These are phyloP conservation scores for Ophiocytium majus DNA, from an alignment of 352 stramenopile genomes.

Conservation along the genomic window DNA sequence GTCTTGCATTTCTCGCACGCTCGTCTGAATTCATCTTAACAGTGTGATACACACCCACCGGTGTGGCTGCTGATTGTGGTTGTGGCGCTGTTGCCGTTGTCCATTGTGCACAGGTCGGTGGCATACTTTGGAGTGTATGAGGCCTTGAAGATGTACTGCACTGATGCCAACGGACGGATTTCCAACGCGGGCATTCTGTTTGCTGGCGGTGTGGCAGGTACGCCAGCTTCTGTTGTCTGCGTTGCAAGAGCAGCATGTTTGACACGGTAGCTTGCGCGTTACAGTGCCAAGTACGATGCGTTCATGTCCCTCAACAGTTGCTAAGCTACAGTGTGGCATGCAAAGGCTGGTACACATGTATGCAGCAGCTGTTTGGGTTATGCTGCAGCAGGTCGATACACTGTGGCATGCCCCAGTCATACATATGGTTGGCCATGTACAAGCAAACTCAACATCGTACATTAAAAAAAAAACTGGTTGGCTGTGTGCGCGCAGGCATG, in stretches of 20 bases:
- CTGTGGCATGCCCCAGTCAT: background rate
- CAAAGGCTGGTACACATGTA: background rate
- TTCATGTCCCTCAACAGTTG: background rate
- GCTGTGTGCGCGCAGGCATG: conserved; percentile 58
- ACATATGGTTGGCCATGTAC: too few relatives aligned
- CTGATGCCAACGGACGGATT: conserved; percentile 74
- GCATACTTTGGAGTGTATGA: conserved; percentile 93
- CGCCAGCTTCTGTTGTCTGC: conserved; percentile 48
- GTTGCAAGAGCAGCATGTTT: background rate
- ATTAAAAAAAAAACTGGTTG: too few relatives aligned
- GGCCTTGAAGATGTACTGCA: conserved; percentile 79
- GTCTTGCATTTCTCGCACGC: too few relatives aligned
- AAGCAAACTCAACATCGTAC: too few relatives aligned
- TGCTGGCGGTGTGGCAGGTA: conserved; percentile 85
- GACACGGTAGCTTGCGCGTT: background rate
- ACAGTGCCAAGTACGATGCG: background rate
- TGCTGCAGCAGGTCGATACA: background rate
- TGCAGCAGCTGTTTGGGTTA: background rate
- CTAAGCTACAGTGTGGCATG: background rate
- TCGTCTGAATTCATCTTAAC: too few relatives aligned
- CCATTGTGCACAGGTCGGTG: too few relatives aligned
- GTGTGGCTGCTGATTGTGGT: too few relatives aligned
- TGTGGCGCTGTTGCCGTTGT: too few relatives aligned
- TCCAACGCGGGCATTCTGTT: conserved; percentile 82
- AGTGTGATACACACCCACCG: too few relatives aligned